phyloP scores from a whole-genome alignment of 116 monocot genomes.

The Trichopus zeylanicus region DNA sequence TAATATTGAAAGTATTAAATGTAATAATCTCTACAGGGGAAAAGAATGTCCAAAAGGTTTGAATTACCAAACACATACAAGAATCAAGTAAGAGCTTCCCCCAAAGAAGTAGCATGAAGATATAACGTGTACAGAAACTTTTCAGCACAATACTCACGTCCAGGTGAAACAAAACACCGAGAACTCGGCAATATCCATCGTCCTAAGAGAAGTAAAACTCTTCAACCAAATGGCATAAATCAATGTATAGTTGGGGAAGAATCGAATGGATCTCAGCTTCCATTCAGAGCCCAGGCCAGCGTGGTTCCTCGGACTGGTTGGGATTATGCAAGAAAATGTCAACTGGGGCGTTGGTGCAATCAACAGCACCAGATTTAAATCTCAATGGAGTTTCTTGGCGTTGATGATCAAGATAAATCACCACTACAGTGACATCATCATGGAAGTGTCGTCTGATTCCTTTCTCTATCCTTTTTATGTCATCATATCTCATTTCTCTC shows the following conservation, averaged over 20 bases:
- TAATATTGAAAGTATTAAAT: too few relatives aligned
- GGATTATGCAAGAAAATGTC: slow-evolving; percentile 56
- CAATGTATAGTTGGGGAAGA: slow-evolving; percentile 15
- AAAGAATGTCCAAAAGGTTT: too few relatives aligned
- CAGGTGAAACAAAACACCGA: too few relatives aligned
- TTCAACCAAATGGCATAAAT: too few relatives aligned
- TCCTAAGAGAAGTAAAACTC: too few relatives aligned
- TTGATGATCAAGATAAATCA: slow-evolving; percentile 55
- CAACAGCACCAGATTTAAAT: slow-evolving; percentile 7
- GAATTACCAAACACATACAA: too few relatives aligned
- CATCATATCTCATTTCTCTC: slow-evolving; percentile 51
- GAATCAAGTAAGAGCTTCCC: too few relatives aligned
- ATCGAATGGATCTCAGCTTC: background rate
- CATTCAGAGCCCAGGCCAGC: background rate
- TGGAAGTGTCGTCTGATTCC: slow-evolving; percentile 51
- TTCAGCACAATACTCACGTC: too few relatives aligned
- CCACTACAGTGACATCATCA: slow-evolving; percentile 66
- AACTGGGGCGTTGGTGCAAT: slow-evolving; percentile 44
- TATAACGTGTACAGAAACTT: too few relatives aligned
- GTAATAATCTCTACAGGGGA: too few relatives aligned
- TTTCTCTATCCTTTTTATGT: slow-evolving; percentile 39
- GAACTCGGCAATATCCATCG: too few relatives aligned
- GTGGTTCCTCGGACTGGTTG: slow-evolving; percentile 18
- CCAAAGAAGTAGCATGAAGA: too few relatives aligned
- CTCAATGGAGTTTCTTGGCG: slow-evolving; percentile 2